Conservation (phyloP, 768 basidiomycete genomes). For the Suillus ampliporus region DNA sequence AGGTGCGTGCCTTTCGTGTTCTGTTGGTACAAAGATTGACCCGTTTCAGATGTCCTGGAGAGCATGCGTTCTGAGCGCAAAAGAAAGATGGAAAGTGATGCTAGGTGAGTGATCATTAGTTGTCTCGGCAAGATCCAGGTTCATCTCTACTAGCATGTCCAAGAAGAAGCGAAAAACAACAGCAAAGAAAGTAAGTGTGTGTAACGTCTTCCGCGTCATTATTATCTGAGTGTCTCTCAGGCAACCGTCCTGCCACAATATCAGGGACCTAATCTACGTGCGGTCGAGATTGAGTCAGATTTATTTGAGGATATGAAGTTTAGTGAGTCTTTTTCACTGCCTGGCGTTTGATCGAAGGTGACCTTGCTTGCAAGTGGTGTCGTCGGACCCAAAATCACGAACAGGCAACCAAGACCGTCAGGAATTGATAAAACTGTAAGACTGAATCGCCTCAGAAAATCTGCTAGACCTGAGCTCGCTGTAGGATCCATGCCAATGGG, state of each 20-base stretch:
- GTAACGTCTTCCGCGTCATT: not conserved
- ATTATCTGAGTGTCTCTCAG: conserved; percentile 37
- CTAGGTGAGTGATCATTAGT: conserved; percentile 44
- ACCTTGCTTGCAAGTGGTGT: conserved; percentile 58
- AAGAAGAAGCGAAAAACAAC: conserved; percentile 35
- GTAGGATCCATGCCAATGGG: conserved; percentile 74
- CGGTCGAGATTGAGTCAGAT: conserved; percentile 61
- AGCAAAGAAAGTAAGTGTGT: conserved; percentile 30
- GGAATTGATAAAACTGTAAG: conserved; percentile 70
- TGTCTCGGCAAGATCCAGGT: not conserved
- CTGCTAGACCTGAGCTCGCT: conserved; percentile 7
- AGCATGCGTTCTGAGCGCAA: conserved; percentile 68
- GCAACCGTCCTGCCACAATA: conserved; percentile 67
- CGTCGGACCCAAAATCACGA: conserved; percentile 74
- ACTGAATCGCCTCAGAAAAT: not conserved
- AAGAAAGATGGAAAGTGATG: conserved; percentile 71
- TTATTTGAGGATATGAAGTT: conserved; percentile 82
- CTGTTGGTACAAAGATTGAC: not conserved
- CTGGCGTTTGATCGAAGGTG: not conserved
- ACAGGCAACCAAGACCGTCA: conserved; percentile 72
- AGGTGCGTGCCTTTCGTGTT: conserved; percentile 44
- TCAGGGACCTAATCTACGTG: conserved; percentile 64
- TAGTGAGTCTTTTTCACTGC: conserved; percentile 53
- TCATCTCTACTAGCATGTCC: conserved; percentile 33
- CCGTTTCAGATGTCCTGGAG: conserved; percentile 58